These are phyloP conservation scores for Elaeis oleifera DNA, from an alignment of 202 grass and related monocot genomes.

Conservation along the genomic window DNA sequence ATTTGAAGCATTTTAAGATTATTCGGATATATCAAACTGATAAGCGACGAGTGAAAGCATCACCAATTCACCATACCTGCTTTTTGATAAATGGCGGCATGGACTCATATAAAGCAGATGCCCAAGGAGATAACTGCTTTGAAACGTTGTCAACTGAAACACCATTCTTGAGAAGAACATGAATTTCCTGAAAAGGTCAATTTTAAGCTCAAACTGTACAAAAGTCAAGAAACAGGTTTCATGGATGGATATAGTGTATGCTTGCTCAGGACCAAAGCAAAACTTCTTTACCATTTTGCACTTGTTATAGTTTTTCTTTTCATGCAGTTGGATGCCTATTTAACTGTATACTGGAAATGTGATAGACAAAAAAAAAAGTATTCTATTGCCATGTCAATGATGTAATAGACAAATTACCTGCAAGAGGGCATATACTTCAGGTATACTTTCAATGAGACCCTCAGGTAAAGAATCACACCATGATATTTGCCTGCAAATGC, in stretches of 20 bases:
- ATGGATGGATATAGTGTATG: no score
- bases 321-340: no score
- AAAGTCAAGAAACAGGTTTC: background rate
- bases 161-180: constrained; percentile 10
- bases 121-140: constrained; percentile 9
- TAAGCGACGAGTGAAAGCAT: no score
- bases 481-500: constrained; percentile 5
- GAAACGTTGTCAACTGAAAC: background rate
- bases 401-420: background rate
- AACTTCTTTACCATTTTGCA: no score
- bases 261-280: no score
- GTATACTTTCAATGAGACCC: constrained; percentile 14
- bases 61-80: constrained; percentile 3
- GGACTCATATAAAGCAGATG: constrained; percentile 13
- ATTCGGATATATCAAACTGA: no score
- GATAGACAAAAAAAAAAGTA: background rate
- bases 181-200: constrained; percentile 6
- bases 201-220: background rate
- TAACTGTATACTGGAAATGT: no score
- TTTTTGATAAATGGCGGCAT: constrained; percentile 16
- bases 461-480: constrained; percentile 19
- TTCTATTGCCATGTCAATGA: background rate
- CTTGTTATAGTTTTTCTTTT: no score
- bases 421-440: constrained; percentile 16
- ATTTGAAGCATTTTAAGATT: no score